Percentiles rank a stretch among this genome's conserved stretches.
phyloP scores from a whole-genome alignment of 768 basidiomycete species.

The Cystobasidium tubakii region DNA sequence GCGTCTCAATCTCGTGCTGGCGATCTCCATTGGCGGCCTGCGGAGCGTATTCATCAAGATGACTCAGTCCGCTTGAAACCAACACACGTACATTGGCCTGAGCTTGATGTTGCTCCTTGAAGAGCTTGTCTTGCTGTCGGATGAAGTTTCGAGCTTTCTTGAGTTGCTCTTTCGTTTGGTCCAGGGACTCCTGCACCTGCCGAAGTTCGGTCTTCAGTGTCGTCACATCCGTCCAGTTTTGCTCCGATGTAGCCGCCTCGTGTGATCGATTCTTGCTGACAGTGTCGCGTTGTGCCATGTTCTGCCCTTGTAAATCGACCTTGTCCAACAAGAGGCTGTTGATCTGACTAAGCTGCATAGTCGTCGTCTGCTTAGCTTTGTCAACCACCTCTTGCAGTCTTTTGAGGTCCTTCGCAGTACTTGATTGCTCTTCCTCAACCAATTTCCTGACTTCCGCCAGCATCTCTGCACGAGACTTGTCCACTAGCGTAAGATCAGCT shows the following conservation, averaged over 20 bases:
- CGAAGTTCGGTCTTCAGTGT: constrained; percentile 70
- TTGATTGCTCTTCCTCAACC: constrained; percentile 77
- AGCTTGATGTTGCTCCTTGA: constrained; percentile 60
- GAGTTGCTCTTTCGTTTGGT: constrained; percentile 55
- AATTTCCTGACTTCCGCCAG: constrained; percentile 77
- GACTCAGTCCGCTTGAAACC: not conserved
- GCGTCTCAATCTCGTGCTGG: not conserved
- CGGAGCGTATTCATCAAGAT: not conserved
- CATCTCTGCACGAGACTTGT: constrained; percentile 88
- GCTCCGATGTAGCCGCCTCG: constrained; percentile 56
- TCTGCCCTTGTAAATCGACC: constrained; percentile 78
- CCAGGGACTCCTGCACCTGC: constrained; percentile 58
- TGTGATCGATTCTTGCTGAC: constrained; percentile 49
- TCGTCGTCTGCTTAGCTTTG: constrained; percentile 71
- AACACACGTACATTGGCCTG: not conserved
- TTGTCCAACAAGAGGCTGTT: constrained; percentile 82
- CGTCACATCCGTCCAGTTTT: constrained; percentile 56
- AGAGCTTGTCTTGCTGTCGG: constrained; percentile 80
- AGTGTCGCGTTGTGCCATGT: constrained; percentile 79
- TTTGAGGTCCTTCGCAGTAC: constrained; percentile 64
- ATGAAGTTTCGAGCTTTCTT: constrained; percentile 78
- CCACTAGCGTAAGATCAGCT: constrained; percentile 73
- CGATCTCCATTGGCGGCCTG: constrained; percentile 12
- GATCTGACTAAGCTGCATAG: constrained; percentile 83
- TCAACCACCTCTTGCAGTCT: constrained; percentile 63